These are phyloP conservation scores for Martiniozyma asiatica DNA, from an alignment of 1,139 yeast species.

Conservation along the genomic window DNA sequence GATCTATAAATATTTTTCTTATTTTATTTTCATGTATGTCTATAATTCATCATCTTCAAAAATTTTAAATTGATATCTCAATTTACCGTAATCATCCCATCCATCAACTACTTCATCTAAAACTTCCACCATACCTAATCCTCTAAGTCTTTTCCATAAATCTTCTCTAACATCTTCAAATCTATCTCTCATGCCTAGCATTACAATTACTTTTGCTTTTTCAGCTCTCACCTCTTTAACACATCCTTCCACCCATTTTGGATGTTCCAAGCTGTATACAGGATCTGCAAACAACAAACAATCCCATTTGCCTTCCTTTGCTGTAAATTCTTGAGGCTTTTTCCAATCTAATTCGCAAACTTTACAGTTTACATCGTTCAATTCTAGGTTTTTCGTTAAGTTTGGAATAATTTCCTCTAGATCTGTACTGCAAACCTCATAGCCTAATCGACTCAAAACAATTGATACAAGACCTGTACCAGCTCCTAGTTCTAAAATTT, in stretches of 20 bases:
- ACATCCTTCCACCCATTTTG: conserved; percentile 55
- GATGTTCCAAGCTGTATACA: conserved; percentile 73
- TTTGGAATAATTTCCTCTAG: conserved; percentile 67
- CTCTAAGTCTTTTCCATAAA: conserved; percentile 43
- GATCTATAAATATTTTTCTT: no score
- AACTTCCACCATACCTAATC: conserved; percentile 22
- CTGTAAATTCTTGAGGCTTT: conserved; percentile 33
- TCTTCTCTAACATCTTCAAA: conserved; percentile 52
- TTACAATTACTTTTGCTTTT: conserved; percentile 41
- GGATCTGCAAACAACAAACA: conserved; percentile 78
- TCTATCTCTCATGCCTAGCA: conserved; percentile 61
- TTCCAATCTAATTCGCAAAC: conserved; percentile 56
- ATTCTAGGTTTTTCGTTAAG: conserved; percentile 40
- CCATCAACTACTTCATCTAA: conserved; percentile 43
- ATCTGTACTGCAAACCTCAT: conserved; percentile 54
- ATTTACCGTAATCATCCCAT: conserved; percentile 76
- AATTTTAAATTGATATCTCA: conserved; percentile 45
- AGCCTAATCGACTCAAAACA: conserved; percentile 39
- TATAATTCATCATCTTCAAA: conserved; percentile 12
- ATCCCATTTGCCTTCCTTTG: conserved; percentile 26
- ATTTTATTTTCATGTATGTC: no score
- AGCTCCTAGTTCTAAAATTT: conserved; percentile 71
- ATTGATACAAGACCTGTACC: conserved; percentile 93
- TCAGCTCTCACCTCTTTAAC: conserved; percentile 31
- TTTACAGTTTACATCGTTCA: conserved; percentile 26